Evolutionary conservation across 306 rosid species (phyloP).

Genomic region (Senna tora): DNA sequence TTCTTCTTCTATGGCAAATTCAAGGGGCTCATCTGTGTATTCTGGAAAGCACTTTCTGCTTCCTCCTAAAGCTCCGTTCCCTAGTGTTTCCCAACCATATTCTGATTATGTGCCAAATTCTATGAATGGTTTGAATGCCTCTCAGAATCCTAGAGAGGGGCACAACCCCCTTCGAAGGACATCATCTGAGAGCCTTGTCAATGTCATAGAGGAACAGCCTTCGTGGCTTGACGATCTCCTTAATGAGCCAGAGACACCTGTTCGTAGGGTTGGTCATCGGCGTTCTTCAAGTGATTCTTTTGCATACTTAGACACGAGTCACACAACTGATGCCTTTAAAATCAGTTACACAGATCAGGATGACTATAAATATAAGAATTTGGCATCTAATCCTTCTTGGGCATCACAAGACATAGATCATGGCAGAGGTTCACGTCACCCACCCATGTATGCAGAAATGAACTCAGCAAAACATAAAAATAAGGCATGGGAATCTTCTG

Average conservation of each 20-base stretch:
- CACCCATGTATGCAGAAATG: constrained; percentile 53
- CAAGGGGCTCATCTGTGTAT: constrained; percentile 70
- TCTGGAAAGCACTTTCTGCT: constrained; percentile 74
- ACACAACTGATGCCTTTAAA: constrained; percentile 43
- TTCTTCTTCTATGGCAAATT: constrained; percentile 59
- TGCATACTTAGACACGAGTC: constrained; percentile 64
- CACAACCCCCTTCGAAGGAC: constrained; percentile 64
- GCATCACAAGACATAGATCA: constrained; percentile 65
- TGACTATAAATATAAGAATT: constrained; percentile 48
- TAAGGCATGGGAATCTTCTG: constrained; percentile 59
- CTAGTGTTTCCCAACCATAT: constrained; percentile 64
- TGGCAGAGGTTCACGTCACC: constrained; percentile 55
- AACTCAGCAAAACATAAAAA: constrained; percentile 61
- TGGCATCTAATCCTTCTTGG: constrained; percentile 59
- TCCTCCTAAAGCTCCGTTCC: constrained; percentile 87
- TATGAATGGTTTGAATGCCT: constrained; percentile 54
- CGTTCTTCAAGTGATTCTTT: constrained; percentile 84
- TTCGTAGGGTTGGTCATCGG: constrained; percentile 77
- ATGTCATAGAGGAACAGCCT: constrained; percentile 74
- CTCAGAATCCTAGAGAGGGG: constrained; percentile 67
- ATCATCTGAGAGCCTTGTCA: constrained; percentile 69
- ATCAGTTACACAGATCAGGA: constrained; percentile 51
- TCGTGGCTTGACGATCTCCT: constrained; percentile 91
- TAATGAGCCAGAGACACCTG: constrained; percentile 78
- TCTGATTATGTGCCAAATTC: constrained; percentile 60